Evolutionary conservation across 352 stramenopile genomes (phyloP).

Genomic region (Phytophthora aleatoria): DNA sequence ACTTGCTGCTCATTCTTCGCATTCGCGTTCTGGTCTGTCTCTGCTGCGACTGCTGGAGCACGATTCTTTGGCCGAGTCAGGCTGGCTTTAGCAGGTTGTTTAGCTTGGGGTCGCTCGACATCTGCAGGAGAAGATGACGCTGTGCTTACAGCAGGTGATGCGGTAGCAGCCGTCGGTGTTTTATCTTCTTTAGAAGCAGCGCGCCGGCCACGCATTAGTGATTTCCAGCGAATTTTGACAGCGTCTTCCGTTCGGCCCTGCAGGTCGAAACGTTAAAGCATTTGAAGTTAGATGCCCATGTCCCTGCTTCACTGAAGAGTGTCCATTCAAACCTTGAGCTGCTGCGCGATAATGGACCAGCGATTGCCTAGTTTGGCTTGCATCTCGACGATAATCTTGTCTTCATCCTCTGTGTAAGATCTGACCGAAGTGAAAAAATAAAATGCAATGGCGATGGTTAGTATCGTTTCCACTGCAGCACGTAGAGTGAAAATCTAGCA

Average conservation of each 20-base stretch:
- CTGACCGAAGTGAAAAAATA: constrained; percentile 29
- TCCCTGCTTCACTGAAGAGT: neutral
- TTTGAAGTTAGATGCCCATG: neutral
- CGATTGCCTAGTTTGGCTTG: constrained; percentile 91
- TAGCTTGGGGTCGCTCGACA: constrained; percentile 39
- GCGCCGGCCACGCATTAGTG: constrained; percentile 79
- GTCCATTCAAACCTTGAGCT: constrained; percentile 67
- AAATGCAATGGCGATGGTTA: neutral
- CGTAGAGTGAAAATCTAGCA: neutral
- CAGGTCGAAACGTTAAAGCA: constrained; percentile 6
- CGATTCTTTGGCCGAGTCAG: constrained; percentile 46
- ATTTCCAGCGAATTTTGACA: constrained; percentile 95
- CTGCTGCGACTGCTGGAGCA: constrained; percentile 24
- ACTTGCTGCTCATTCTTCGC: constrained; percentile 33
- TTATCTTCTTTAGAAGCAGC: constrained; percentile 77
- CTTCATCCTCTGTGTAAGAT: constrained; percentile 90
- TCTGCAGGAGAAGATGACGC: constrained; percentile 17
- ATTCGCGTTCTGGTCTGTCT: constrained; percentile 2
- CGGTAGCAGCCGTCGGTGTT: constrained; percentile 16
- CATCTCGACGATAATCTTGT: constrained; percentile 93
- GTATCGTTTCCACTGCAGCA: neutral
- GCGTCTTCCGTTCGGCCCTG: constrained; percentile 92
- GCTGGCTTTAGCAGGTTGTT: constrained; percentile 47
- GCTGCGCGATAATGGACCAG: constrained; percentile 93
- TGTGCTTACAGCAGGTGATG: constrained; percentile 20